Base-by-base conservation (phyloP, 768 basidiomycete genomes). In the Termitomyces sp. region DNA sequence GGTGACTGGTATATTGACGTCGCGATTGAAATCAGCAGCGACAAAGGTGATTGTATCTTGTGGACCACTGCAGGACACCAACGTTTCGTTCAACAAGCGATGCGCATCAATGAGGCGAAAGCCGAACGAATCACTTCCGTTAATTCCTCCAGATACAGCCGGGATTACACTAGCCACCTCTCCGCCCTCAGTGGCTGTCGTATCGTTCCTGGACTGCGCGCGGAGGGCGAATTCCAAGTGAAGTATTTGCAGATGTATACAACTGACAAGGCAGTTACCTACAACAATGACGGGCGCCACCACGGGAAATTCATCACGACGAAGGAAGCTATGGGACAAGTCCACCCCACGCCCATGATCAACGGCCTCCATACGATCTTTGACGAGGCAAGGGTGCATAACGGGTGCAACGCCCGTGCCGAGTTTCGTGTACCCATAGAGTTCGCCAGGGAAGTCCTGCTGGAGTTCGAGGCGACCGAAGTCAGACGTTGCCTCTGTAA, bases 1-100 rank as follows among this genome's bases (percentile, higher is more conserved):
- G 61, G 60, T 0, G 32, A 52, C 0, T 69, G 65, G 66, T 69
- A 40, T 15, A 53, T 67, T 9, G 63, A 69, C 41, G 56, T 67
- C 1, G 63, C 56, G 1, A 29, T 65, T 3, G 60, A 69, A 41
- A 55, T 69, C 20, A 48, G 33, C 32, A 56, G 55, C 27, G 3
- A 18, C 1, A n/a, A 27, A 0, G 36, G 38, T 2, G 10, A 51
- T 2, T 63, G 62, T 35, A 48, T 67, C 0, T 57, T 60, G 18
- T 65, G 60, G 63, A 35, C 13, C 6, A 62, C 57, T 0, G 22
- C 11, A 2, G 25, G 56, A 1, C 58, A 64, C 23, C 20, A 35
- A 6, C 11, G 33, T 0, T 11, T 62, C 2, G 35, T 55, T 0
- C 20, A 57, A 23, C 18, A 53, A 23, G 42, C 35, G 5, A 20